Evolutionary conservation across 2,329 filamentous ascomycete genomes (phyloP), one percentile per base, ranked within the genome.

Genomic region (Epichloe sylvatica): DNA sequence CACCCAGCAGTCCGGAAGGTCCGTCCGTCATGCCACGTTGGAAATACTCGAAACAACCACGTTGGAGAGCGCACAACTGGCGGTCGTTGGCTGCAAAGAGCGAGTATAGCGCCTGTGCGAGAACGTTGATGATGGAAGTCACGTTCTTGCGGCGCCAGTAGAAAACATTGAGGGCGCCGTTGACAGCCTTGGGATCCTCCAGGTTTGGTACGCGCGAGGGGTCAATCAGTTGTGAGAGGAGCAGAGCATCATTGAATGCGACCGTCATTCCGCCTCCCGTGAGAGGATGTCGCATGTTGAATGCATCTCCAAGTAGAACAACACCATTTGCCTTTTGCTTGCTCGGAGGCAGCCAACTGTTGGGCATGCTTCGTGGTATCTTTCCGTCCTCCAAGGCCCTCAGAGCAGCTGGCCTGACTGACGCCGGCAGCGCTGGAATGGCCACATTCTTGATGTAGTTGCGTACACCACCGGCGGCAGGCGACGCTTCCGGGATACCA

Each of bases 251-350:
- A 69, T 91, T 94, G 67, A 98, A 85, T 1, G 88, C 92, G 2
- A 97, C 92, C 0, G 91, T 97, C 92, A 98, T 98, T 59, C 92
- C 92, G 56, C 92, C 92, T 48, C 92, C 92, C 0, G 92, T 98
- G 12, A 98, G 76, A 2, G 92, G 92, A 68, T 98, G 92, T n/a
- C 92, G 86, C 92, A 98, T 98, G 72, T 98, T 98, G 76, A 94
- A 83, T 13, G 92, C 91, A 64, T 98, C 92, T 52, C 92, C 92
- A 8, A 97, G 76, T 36, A 98, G 72, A 45, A 95, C 75, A 52
- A 95, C 77, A 62, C 86, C 84, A 43, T 67, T 67, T 42, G 61
- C 52, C 3, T 60, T 60, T 52, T 84, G 85, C 42, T 68, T 69
- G 0, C 80, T 77, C 0, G 92, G 80, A 5, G 92, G 90, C 2